A percentile compares a stretch with the other conserved stretches of the same genome.
phyloP scores from a whole-genome alignment of 805 yeast species.

The Maudiozyma serrabonitensis region DNA sequence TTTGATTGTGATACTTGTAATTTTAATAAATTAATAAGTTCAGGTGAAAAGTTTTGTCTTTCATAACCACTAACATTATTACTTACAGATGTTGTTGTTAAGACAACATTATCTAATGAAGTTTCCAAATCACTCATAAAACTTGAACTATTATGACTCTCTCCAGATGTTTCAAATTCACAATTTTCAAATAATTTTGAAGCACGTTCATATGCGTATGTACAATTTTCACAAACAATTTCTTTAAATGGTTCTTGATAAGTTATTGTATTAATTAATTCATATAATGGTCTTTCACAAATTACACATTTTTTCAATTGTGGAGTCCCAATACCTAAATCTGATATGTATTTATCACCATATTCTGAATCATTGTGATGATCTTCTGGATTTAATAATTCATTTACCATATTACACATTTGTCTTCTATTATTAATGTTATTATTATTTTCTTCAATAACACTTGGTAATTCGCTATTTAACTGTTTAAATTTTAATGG shows the following conservation, averaged over 20 bases:
- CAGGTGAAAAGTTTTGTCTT: slow-evolving; percentile 15
- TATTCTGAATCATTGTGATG: neutral
- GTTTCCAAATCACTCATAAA: slow-evolving; percentile 6
- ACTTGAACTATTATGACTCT: slow-evolving; percentile 7
- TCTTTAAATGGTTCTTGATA: slow-evolving; percentile 32
- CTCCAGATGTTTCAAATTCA: slow-evolving; percentile 30
- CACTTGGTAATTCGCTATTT: slow-evolving; percentile 3
- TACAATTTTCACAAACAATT: slow-evolving; percentile 55
- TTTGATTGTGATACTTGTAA: slow-evolving; percentile 12
- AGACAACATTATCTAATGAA: slow-evolving; percentile 5
- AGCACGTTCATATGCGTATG: slow-evolving; percentile 45
- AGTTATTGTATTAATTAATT: slow-evolving; percentile 26
- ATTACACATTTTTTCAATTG: slow-evolving; percentile 43
- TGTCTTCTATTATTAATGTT: neutral
- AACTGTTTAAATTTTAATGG: slow-evolving; percentile 18
- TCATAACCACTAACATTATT: neutral
- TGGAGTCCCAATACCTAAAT: slow-evolving; percentile 8
- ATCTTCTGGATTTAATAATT: slow-evolving; percentile 9
- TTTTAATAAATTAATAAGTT: slow-evolving; percentile 26
- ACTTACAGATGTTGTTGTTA: neutral
- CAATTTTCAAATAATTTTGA: slow-evolving; percentile 32
- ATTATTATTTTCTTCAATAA: slow-evolving; percentile 3
- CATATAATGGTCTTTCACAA: slow-evolving; percentile 63
- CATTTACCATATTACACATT: slow-evolving; percentile 12
- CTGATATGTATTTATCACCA: slow-evolving; percentile 17